phyloP scores from a whole-genome alignment of 2,329 filamentous ascomycete species.

The Dactylonectria macrodidyma region DNA sequence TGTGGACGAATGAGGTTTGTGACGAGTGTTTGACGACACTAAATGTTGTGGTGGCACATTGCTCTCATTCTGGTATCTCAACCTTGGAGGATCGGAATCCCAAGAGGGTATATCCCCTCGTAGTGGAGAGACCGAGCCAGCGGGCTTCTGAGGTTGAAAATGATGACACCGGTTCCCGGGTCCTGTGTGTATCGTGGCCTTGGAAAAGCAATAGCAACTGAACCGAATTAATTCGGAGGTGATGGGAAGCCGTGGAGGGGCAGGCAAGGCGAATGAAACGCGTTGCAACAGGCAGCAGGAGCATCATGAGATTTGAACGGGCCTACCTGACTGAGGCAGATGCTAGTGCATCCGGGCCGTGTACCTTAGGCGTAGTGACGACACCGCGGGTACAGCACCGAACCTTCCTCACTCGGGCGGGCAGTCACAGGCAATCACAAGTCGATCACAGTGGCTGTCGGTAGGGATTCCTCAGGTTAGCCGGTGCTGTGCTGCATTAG shows the following conservation, averaged over 20 bases:
- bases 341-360: not conserved
- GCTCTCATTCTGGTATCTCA: not conserved
- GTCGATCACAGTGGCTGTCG: too few relatives aligned
- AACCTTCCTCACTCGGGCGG: too few relatives aligned
- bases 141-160: not conserved
- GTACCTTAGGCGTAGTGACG: not conserved
- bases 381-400: not conserved
- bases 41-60: not conserved
- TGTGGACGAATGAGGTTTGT: not conserved
- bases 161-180: not conserved
- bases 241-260: not conserved
- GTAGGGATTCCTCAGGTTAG: too few relatives aligned
- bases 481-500: too few relatives aligned
- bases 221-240: not conserved
- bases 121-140: not conserved
- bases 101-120: not conserved
- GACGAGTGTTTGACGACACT: not conserved
- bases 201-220: not conserved
- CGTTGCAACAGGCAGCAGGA: constrained; percentile 18
- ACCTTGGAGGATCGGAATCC: not conserved
- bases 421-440: too few relatives aligned
- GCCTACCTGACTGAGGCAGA: not conserved
- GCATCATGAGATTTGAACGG: constrained; percentile 14
- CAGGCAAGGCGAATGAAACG: constrained; percentile 3
- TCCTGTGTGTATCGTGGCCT: not conserved